Base-by-base conservation (phyloP, 805 yeast genomes). In the Kazachstania africana region DNA sequence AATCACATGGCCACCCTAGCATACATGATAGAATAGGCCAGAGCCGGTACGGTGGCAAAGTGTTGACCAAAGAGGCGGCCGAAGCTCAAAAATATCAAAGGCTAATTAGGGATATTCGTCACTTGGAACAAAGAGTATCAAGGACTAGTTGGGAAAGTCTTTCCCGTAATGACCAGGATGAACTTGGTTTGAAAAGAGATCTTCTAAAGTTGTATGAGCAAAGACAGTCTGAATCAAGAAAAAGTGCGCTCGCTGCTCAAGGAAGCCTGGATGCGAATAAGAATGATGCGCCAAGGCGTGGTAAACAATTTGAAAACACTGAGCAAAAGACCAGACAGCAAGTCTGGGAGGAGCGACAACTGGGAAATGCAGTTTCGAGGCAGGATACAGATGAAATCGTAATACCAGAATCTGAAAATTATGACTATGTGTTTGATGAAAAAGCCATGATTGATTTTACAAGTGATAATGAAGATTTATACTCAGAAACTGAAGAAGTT, bases 341-440 rank as follows among this genome's bases (percentile, higher is more conserved):
- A 12, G 33, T 42, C 4, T 57, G 65, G 48, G 61, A 61, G 30
- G 59, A 56, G 19, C 50, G 50, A 17, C 56, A 53, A 31, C 21
- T 56, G 9, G 39, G 37, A 24, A 43, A 45, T 18, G 54, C 59
- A 12, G 44, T 49, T 4, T 34, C 35, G 15, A 37, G 36, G 13
- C 36, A 30, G 2, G 43, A 41, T 19, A 28, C 36, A 4, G 55
- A 55, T 37, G 53, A 50, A 6, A 51, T 53, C 12, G 25, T 37
- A 12, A 39, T 55, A 14, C 38, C 44, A 8, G 47, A 42, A 9
- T 40, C 56, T 8, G 62, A 63, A 6, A 53, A 71, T 26, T 82
- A 78, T 45, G 93, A 80, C 9, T 83, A 65, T 57, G 88, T 83
- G 0, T 79, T 79, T 54, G 91, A 82, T 49, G 67, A 68, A 27